These are phyloP conservation scores for Cicer chorassanicum DNA, from an alignment of 306 rosid species.

Conservation along the genomic window DNA sequence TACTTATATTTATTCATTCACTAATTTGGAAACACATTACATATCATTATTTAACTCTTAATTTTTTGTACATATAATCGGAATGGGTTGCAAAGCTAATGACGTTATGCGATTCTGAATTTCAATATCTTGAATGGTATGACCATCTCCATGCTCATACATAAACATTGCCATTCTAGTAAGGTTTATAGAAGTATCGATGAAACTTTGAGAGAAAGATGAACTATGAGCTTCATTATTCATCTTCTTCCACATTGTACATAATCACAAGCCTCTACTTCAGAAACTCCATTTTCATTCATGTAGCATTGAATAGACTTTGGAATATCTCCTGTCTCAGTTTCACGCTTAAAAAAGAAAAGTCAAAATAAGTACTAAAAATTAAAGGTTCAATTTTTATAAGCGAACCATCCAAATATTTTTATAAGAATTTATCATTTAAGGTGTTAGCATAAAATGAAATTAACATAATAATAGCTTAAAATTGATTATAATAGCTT, in stretches of 20 bases:
- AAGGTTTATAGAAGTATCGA: not conserved
- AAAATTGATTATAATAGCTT: no score
- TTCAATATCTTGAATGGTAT: conserved; percentile 10
- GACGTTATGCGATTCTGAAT: not conserved
- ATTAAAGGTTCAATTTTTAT: no score
- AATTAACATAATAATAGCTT: no score
- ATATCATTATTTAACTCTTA: no score
- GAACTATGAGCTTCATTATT: conserved; percentile 6
- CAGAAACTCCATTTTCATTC: conserved; percentile 12
- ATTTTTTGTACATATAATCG: not conserved
- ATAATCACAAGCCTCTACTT: conserved; percentile 38
- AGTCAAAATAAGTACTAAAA: no score
- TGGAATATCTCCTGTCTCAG: conserved; percentile 33
- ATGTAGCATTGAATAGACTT: conserved; percentile 52
- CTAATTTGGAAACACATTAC: no score
- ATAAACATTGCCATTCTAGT: conserved; percentile 37
- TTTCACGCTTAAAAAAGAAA: not conserved
- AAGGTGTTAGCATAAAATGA: not conserved
- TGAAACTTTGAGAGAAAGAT: conserved; percentile 26
- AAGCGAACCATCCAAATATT: no score
- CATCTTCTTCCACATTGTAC: conserved; percentile 13
- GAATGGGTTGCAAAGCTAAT: not conserved
- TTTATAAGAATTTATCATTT: no score
- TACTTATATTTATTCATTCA: no score
- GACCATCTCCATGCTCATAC: conserved; percentile 37